These are phyloP conservation scores for Ophiostoma himal-ulmi DNA, from an alignment of 2,329 filamentous ascomycete genomes.

Conservation along the genomic window DNA sequence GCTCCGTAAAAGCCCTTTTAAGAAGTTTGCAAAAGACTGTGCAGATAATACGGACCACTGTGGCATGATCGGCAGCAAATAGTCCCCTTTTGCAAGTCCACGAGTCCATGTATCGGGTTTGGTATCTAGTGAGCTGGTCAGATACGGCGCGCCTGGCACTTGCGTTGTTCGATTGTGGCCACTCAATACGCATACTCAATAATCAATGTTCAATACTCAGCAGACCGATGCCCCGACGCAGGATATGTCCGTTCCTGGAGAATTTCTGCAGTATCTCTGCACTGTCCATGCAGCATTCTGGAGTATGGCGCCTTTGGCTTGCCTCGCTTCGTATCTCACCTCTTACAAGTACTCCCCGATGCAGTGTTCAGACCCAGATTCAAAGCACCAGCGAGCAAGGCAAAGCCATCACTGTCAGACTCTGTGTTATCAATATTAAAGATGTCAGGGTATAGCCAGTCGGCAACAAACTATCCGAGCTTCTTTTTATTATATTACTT, in stretches of 20 bases:
- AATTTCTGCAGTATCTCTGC: not conserved
- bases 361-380: not conserved
- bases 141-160: not conserved
- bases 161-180: slow-evolving; percentile 2
- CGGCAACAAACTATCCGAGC: not conserved
- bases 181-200: too few relatives aligned
- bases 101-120: not conserved
- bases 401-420: not conserved
- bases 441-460: not conserved
- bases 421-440: not conserved
- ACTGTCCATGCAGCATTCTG: not conserved
- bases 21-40: not conserved
- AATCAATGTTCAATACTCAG: too few relatives aligned
- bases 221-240: not conserved
- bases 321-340: not conserved
- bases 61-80: not conserved
- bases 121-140: not conserved
- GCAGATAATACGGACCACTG: not conserved
- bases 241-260: slow-evolving; percentile 1
- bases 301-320: not conserved
- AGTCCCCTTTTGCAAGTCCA: not conserved
- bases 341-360: slow-evolving; percentile 9
- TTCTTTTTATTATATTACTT: too few relatives aligned
- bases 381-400: not conserved
- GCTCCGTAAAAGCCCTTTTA: not conserved